phyloP scores from a whole-genome alignment of 208 protist genomes.

The Trichomonas tenax region DNA sequence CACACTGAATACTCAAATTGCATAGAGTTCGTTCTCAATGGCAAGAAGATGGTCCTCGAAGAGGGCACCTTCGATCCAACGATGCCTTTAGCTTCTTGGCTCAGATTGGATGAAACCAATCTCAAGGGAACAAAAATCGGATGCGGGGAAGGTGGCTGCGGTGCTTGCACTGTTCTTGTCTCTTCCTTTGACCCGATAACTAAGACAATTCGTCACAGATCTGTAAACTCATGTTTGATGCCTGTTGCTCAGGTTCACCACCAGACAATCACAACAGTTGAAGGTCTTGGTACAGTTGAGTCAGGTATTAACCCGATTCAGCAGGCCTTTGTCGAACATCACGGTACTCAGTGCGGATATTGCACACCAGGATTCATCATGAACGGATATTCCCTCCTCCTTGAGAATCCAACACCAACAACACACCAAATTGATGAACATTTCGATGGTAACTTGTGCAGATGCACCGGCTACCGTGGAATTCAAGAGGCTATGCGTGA shows the following conservation, averaged over 20 bases:
- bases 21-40: not conserved
- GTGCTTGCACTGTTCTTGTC: constrained; percentile 10
- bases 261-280: constrained; percentile 36
- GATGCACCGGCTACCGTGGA: constrained; percentile 40
- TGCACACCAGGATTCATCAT: constrained; percentile 41
- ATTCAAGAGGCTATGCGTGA: constrained; percentile 24
- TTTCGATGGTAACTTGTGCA: constrained; percentile 38
- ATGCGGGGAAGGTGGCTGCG: not conserved
- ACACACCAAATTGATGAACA: constrained; percentile 33
- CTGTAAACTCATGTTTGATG: constrained; percentile 34
- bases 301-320: constrained; percentile 31
- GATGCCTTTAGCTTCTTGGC: not conserved
- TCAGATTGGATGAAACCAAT: not conserved
- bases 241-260: constrained; percentile 27
- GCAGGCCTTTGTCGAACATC: constrained; percentile 26
- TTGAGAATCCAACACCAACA: constrained; percentile 25
- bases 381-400: constrained; percentile 28
- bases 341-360: constrained; percentile 35
- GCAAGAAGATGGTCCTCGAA: not conserved
- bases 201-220: constrained; percentile 1
- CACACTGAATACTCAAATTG: not conserved
- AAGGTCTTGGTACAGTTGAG: constrained; percentile 25
- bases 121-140: not conserved
- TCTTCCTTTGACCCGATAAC: constrained; percentile 19
- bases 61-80: not conserved